Percentiles rank a stretch among this genome's conserved stretches.
Conservation (phyloP, 202 grass and related monocot genomes). For the Zoysia matrella region DNA sequence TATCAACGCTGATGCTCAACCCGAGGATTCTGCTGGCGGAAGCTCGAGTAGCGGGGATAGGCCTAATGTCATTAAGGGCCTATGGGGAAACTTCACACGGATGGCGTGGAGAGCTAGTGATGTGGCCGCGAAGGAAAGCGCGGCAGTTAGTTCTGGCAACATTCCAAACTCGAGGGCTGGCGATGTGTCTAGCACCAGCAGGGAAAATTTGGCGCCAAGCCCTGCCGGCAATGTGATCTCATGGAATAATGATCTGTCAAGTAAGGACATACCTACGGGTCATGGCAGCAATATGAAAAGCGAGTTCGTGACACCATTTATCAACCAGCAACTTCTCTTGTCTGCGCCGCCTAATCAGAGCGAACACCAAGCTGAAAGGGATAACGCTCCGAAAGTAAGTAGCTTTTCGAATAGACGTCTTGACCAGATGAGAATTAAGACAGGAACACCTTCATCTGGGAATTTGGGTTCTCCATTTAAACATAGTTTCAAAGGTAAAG, state of each 20-base stretch:
- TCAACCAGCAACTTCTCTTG: slow-evolving; percentile 34
- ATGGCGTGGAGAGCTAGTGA: not conserved
- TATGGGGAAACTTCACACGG: slow-evolving; percentile 45
- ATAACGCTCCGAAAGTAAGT: slow-evolving; percentile 32
- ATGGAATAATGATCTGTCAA: slow-evolving; percentile 11
- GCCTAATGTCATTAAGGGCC: slow-evolving; percentile 52
- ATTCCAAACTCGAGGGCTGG: slow-evolving; percentile 23
- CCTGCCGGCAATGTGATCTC: slow-evolving; percentile 28
- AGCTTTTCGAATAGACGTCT: slow-evolving; percentile 54
- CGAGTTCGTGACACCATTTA: slow-evolving; percentile 33
- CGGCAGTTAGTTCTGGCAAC: not conserved
- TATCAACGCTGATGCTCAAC: slow-evolving; percentile 36
- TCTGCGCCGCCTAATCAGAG: slow-evolving; percentile 32
- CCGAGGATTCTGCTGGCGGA: slow-evolving; percentile 50
- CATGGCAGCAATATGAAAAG: slow-evolving; percentile 40
- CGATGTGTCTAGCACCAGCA: slow-evolving; percentile 10
- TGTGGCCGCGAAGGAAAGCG: slow-evolving; percentile 35
- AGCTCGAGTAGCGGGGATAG: slow-evolving; percentile 65
- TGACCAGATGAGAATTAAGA: slow-evolving; percentile 55
- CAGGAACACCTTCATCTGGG: slow-evolving; percentile 37
- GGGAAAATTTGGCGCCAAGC: slow-evolving; percentile 19
- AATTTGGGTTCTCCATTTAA: slow-evolving; percentile 51
- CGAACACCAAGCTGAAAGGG: slow-evolving; percentile 43
- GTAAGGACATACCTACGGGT: slow-evolving; percentile 27
- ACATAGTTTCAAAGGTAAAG: slow-evolving; percentile 78